These are phyloP conservation scores for Pseudogymnoascus sp. DNA, from an alignment of 2,329 filamentous ascomycete species.

Conservation along the genomic window DNA sequence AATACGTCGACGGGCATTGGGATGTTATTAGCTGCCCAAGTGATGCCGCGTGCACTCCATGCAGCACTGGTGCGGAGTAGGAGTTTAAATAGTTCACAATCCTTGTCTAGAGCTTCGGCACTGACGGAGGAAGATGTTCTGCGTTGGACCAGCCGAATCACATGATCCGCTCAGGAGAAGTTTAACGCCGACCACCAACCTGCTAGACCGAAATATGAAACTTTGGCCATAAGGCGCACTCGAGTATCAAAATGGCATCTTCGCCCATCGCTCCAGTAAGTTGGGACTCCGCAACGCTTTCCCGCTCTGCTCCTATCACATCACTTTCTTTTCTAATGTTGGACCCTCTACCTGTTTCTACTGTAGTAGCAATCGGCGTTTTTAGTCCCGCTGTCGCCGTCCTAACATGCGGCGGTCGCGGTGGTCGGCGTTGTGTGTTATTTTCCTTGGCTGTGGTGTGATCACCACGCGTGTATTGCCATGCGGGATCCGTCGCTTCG, in stretches of 20 bases:
- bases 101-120: neutral
- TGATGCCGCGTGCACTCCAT: neutral
- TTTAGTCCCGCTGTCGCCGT: slow-evolving; percentile 1
- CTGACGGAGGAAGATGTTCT: neutral
- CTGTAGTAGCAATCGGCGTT: neutral
- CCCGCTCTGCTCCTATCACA: neutral
- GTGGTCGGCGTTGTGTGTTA: slow-evolving; percentile 1
- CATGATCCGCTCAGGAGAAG: neutral
- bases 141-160: neutral
- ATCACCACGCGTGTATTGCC: neutral
- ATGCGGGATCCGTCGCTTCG: neutral
- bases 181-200: neutral
- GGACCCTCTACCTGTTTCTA: neutral
- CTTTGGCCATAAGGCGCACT: neutral
- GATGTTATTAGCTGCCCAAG: neutral
- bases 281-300: neutral
- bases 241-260: slow-evolving; percentile 8
- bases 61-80: neutral
- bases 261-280: neutral
- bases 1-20: neutral
- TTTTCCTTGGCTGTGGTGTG: neutral
- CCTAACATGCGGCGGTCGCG: neutral
- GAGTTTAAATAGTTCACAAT: neutral
- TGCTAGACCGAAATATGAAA: neutral
- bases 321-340: neutral